A percentile compares a stretch with the other conserved stretches of the same genome.
phyloP scores from a whole-genome alignment of 352 stramenopile species.

The Pythium dissimile region DNA sequence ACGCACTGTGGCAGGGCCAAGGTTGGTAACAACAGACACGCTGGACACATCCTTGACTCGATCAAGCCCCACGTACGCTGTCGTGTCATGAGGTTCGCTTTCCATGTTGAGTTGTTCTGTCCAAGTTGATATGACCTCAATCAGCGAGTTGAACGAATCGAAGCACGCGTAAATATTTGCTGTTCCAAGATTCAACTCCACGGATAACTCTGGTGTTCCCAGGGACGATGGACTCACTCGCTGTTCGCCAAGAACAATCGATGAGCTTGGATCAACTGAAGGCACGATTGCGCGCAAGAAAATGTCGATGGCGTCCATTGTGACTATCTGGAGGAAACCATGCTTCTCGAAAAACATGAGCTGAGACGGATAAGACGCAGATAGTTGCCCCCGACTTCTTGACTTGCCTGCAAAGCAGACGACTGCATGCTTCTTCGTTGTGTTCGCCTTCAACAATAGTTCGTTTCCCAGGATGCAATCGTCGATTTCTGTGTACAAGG shows the following conservation, averaged over 20 bases:
- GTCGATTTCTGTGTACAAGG: constrained; percentile 71
- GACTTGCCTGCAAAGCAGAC: constrained; percentile 40
- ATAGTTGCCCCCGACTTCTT: constrained; percentile 22
- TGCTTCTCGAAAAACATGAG: constrained; percentile 80
- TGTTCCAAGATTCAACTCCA: constrained; percentile 80
- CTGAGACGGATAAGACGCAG: constrained; percentile 55
- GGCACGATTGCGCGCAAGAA: constrained; percentile 73
- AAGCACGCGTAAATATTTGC: constrained; percentile 89
- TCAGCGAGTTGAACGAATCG: constrained; percentile 86
- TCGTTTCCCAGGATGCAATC: constrained; percentile 62
- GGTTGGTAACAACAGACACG: constrained; percentile 74
- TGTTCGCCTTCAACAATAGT: constrained; percentile 37
- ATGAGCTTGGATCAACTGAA: constrained; percentile 6
- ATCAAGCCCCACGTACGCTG: constrained; percentile 76
- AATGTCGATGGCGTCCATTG: constrained; percentile 82
- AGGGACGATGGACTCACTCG: constrained; percentile 34
- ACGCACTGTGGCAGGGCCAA: constrained; percentile 21
- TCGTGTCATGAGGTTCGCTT: constrained; percentile 56
- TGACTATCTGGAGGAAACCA: constrained; percentile 80
- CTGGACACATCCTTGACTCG: constrained; percentile 48
- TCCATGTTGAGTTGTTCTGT: constrained; percentile 66
- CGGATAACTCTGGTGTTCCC: constrained; percentile 64
- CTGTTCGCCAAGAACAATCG: constrained; percentile 5
- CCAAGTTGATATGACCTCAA: constrained; percentile 69
- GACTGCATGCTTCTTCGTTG: constrained; percentile 30